Evolutionary conservation across 2,329 filamentous ascomycete genomes (phyloP), one percentile per base, ranked within the genome.

Genomic region (Ceratocystis harringtonii): DNA sequence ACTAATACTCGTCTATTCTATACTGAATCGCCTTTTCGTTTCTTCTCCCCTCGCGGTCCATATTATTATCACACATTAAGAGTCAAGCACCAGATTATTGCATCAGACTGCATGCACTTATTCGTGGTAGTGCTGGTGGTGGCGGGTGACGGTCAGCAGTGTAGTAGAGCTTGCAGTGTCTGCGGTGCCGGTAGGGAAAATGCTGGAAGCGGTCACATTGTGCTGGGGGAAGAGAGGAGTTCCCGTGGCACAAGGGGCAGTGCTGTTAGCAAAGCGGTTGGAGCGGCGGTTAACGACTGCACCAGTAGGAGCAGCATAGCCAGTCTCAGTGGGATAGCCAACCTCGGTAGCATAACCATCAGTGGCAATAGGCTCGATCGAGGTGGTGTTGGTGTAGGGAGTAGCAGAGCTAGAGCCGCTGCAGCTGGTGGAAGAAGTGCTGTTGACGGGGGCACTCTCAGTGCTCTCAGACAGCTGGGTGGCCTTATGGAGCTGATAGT

Each of bases 1-100:
- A 17, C 55, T 32, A 58, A 58, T 58, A 58, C 55, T 58, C 25
- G 17, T 58, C 55, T 58, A 58, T 58, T 58, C 55, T 36, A 58
- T 58, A 58, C 55, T 58, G 30, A 36, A 58, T 32, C 55, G 12
- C 7, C 55, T 30, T n/a, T 17, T 52, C 10, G 17, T n/a, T 58
- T 58, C 30, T 58, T 19, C 55, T 30, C 30, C 28, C 22, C n/a
- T 1, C 6, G 7, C 22, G 36, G 12, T 36, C 55, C 55, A 58
- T n/a, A 28, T 52, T 15, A 28, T 25, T 25, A 28, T 25, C 5
- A 58, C 25, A 58, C 6, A 58, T 32, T n/a, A 58, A 8, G 3
- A 58, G 25, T n/a, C 8, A 36, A 17, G 55, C 55, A n/a, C 5
- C 17, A 36, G 5, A n/a, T 22, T n/a, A 17, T 25, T 6, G 28